Conservation (phyloP, 225 moss, liverwort and hornwort species). For the Bryoerythrophyllum caledonicum region DNA sequence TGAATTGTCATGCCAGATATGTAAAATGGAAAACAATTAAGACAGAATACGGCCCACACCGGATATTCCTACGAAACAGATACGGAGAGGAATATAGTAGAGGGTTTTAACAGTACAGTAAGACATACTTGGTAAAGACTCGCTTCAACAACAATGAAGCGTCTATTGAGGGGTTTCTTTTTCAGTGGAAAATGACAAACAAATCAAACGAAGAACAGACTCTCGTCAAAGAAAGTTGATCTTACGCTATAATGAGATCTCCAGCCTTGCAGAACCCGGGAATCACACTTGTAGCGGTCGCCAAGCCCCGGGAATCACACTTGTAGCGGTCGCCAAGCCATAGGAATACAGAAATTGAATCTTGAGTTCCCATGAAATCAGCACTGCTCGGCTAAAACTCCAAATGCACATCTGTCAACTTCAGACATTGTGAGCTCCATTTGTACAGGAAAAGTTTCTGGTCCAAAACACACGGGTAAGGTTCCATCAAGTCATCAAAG, state of each 20-base stretch:
- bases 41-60: not conserved
- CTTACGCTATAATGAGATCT: constrained; percentile 88
- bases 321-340: constrained; percentile 67
- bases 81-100: not conserved
- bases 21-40: not conserved
- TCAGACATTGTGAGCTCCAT: constrained; percentile 34
- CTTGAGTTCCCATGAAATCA: constrained; percentile 82
- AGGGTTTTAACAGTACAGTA: not conserved
- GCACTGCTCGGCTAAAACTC: constrained; percentile 87
- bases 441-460: constrained; percentile 14
- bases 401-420: constrained; percentile 88
- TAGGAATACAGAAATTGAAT: constrained; percentile 89
- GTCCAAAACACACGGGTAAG: constrained; percentile 7
- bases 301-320: constrained; percentile 97
- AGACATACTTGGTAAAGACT: constrained; percentile 76
- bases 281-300: constrained; percentile 82
- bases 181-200: constrained; percentile 22
- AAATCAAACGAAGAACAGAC: not conserved
- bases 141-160: constrained; percentile 96
- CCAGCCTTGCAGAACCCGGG: constrained; percentile 97
- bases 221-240: not conserved
- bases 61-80: constrained; percentile 1
- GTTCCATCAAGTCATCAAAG: constrained; percentile 5
- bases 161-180: constrained; percentile 83
- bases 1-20: not conserved